phyloP scores from a whole-genome alignment of 139 green algal genomes.

The Chlamydomonas asymmetrica region DNA sequence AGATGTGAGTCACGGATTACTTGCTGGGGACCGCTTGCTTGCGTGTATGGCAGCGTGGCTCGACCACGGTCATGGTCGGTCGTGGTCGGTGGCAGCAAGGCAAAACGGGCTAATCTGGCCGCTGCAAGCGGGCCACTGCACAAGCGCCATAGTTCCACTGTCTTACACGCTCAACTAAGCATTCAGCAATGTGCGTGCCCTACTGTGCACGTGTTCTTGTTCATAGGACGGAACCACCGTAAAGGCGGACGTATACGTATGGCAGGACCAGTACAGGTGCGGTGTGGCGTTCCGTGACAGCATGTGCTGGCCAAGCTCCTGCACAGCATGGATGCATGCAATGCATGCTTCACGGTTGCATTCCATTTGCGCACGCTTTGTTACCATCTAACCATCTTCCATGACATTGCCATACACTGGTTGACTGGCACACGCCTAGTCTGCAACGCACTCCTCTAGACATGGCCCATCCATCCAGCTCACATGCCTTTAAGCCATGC shows the following conservation, averaged over 20 bases:
- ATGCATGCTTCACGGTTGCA: neutral
- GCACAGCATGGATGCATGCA: neutral
- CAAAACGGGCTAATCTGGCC: too few relatives aligned
- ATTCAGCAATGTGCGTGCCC: neutral
- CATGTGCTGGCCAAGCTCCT: neutral
- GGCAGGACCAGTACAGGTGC: conserved; percentile 57
- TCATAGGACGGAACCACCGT: conserved; percentile 37
- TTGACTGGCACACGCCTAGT: too few relatives aligned
- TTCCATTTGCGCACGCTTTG: neutral
- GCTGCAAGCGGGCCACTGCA: neutral
- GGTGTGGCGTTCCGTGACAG: neutral
- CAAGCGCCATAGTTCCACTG: neutral
- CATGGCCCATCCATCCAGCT: neutral
- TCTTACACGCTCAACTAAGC: neutral
- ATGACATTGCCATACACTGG: neutral
- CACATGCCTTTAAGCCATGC: neutral
- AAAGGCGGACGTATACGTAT: conserved; percentile 67
- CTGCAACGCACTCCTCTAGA: too few relatives aligned
- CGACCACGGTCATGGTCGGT: neutral
- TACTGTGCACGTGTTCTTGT: neutral
- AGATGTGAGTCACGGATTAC: conserved; percentile 3
- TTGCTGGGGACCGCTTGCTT: neutral
- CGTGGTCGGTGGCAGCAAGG: neutral
- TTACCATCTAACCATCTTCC: neutral
- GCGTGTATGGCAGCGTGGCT: neutral